Evolutionary conservation across 805 yeast species (phyloP), one percentile per base, ranked within the genome.

Genomic region (Teunomyces kruisii): DNA sequence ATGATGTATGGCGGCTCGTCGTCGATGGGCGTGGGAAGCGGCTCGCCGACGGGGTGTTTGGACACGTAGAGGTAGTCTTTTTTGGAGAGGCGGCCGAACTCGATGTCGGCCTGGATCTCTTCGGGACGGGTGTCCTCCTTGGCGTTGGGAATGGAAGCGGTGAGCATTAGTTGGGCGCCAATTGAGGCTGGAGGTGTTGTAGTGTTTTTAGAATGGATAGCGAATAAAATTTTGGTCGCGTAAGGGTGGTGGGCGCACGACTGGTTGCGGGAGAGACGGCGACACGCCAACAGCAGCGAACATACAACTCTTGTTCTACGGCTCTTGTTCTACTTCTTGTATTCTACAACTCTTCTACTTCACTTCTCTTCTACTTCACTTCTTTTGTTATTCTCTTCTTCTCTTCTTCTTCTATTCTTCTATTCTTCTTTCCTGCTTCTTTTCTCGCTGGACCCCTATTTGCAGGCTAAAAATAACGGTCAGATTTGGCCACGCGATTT

Each of bases 1-100:
- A 86, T 81, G 52, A 78, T 76, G 57, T 88, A 87, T 15, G 96
- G 92, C 5, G 97, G 97, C 45, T 91, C 92, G 63, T 90, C 97
- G 31, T 74, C 82, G 10, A 83, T 72, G 9, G 86, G 82, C n/a
- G 72, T 75, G 8, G 81, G 81, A 42, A 84, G 64, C 4, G 86
- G 83, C 49, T 72, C 78, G n/a, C 74, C 74, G 13, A 68, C 70
- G 16, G 84, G 78, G 44, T 81, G 81, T 43, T 72, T 68, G 27
- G 88, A 82, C 35, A 75, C 78, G 57, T 83, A 81, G 44, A 87
- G 72, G 62, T 83, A 79, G 13, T 86, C 80, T n/a, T 72, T 59
- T 7, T 86, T 79, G 2, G 88, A 80, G 40, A 86, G 67, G 16
- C 74, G 68, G 32, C 96, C 97, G 63, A 76, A 89, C 62, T 89